Evolutionary conservation across 768 basidiomycete genomes (phyloP).

Genomic region (Phaeolepiota aurea): DNA sequence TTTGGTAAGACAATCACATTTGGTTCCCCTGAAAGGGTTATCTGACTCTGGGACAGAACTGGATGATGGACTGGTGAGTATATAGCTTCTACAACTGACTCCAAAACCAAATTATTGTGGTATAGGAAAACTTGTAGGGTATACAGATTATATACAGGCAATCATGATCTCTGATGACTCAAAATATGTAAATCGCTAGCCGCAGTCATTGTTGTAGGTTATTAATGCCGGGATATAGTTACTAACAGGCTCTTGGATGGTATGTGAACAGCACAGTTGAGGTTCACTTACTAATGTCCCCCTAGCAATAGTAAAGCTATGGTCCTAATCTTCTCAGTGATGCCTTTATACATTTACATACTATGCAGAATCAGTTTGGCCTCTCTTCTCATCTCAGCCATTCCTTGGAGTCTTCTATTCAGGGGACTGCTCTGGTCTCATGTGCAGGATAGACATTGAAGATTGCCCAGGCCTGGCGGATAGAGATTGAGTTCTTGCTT

Average conservation of each 20-base stretch:
- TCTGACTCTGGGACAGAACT: conserved; percentile 88
- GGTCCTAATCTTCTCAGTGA: conserved; percentile 84
- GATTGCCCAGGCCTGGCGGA: conserved; percentile 74
- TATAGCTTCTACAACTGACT: background rate
- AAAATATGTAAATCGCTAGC: conserved; percentile 67
- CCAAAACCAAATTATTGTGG: background rate
- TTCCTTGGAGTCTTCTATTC: conserved; percentile 87
- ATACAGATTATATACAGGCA: conserved; percentile 93
- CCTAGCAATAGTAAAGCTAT: conserved; percentile 78
- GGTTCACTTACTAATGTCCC: conserved; percentile 5
- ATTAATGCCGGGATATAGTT: conserved; percentile 32
- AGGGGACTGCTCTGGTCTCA: conserved; percentile 84
- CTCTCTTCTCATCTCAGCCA: conserved; percentile 81
- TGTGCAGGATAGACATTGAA: conserved; percentile 89
- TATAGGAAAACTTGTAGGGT: conserved; percentile 80
- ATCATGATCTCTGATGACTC: conserved; percentile 87
- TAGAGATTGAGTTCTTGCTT: conserved; percentile 81
- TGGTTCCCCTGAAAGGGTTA: conserved; percentile 86
- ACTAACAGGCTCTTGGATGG: conserved; percentile 80
- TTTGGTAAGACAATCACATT: conserved; percentile 77
- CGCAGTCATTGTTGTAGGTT: conserved; percentile 4
- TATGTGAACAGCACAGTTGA: conserved; percentile 16
- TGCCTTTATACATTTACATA: conserved; percentile 95
- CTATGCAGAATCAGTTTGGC: conserved; percentile 94
- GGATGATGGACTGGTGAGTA: conserved; percentile 55